Conservation (phyloP, 2,329 filamentous ascomycete genomes). For the Pyricularia sp. region DNA sequence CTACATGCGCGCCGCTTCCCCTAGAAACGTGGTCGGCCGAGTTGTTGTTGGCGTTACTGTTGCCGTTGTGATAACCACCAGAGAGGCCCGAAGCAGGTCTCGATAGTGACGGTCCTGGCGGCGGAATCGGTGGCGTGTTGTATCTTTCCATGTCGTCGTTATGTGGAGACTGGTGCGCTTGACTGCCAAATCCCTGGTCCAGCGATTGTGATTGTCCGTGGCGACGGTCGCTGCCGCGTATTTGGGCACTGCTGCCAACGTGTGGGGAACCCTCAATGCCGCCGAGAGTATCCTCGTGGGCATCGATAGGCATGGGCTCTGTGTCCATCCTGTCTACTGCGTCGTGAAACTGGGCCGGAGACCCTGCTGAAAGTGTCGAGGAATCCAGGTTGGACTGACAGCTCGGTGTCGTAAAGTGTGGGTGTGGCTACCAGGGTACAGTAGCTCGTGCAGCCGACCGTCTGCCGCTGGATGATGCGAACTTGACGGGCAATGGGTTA, state of each 20-base stretch:
- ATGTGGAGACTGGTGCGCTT: constrained; percentile 2
- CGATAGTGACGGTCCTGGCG: constrained; percentile 28
- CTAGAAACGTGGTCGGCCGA: constrained; percentile 34
- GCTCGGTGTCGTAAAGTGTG: background rate
- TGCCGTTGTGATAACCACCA: constrained; percentile 26
- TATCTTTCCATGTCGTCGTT: constrained; percentile 32
- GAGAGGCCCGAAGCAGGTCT: constrained; percentile 48
- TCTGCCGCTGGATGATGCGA: background rate
- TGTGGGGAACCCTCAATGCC: constrained; percentile 39
- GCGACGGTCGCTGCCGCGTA: constrained; percentile 17
- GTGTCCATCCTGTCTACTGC: constrained; percentile 41
- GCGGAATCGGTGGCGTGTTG: constrained; percentile 35
- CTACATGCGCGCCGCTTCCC: constrained; percentile 27
- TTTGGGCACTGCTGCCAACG: constrained; percentile 21
- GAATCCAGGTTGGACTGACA: constrained; percentile 38
- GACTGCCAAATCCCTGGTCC: constrained; percentile 33
- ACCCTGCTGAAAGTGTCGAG: constrained; percentile 36
- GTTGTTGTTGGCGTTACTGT: constrained; percentile 24
- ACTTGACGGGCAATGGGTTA: background rate
- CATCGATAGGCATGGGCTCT: constrained; percentile 27
- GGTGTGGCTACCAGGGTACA: background rate
- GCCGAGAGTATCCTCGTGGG: constrained; percentile 39
- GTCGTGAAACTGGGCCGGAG: constrained; percentile 43
- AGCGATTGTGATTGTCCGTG: constrained; percentile 39
- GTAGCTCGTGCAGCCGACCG: background rate